Evolutionary conservation across 352 stramenopile genomes (phyloP).

Genomic region (Thraustochytrium striatum): DNA sequence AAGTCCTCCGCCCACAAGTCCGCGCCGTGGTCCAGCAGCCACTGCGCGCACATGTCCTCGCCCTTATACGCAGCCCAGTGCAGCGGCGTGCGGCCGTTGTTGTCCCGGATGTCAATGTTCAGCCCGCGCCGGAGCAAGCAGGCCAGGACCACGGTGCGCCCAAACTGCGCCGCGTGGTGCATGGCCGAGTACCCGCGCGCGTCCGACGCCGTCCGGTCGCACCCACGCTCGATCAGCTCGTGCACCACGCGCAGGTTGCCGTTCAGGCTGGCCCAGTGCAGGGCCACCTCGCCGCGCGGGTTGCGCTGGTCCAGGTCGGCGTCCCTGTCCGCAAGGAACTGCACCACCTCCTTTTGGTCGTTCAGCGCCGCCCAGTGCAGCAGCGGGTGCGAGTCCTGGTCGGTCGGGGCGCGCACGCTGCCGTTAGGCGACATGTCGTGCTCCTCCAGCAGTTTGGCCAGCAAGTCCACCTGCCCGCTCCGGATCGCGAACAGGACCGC

Average conservation of each 20-base stretch:
- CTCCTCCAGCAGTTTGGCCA: slow-evolving; percentile 24
- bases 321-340: slow-evolving; percentile 15
- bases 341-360: slow-evolving; percentile 44
- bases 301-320: slow-evolving; percentile 42
- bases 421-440: slow-evolving; percentile 8
- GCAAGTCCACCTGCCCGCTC: slow-evolving; percentile 1
- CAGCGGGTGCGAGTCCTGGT: slow-evolving; percentile 30
- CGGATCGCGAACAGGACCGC: slow-evolving; percentile 42
- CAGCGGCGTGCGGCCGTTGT: slow-evolving; percentile 50
- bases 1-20: slow-evolving; percentile 44
- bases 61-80: slow-evolving; percentile 50
- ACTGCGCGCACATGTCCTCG: slow-evolving; percentile 30
- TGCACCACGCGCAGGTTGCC: slow-evolving; percentile 36
- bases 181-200: slow-evolving; percentile 43
- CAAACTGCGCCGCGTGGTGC: slow-evolving; percentile 49
- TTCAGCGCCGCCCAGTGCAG: slow-evolving; percentile 48
- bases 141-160: slow-evolving; percentile 39
- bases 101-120: slow-evolving; percentile 48
- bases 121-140: slow-evolving; percentile 32
- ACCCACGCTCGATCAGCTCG: slow-evolving; percentile 17
- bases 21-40: slow-evolving; percentile 45
- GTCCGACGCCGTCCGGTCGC: slow-evolving; percentile 42
- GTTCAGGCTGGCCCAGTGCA: slow-evolving; percentile 45
- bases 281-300: slow-evolving; percentile 37
- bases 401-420: slow-evolving; percentile 5